phyloP scores from a whole-genome alignment of 257 asterid genomes.

The Agastache rugosa region DNA sequence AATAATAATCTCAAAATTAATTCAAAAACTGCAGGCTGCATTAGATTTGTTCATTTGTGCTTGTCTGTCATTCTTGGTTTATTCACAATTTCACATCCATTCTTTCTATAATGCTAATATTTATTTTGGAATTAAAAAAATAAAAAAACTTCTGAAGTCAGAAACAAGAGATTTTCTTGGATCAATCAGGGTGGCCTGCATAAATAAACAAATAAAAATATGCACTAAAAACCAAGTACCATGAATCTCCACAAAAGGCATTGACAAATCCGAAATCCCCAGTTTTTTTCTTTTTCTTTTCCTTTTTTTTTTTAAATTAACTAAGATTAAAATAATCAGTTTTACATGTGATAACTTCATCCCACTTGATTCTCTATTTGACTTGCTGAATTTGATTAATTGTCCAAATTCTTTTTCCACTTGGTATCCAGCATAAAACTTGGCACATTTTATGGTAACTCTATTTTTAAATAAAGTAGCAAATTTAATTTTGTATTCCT shows the following conservation, averaged over 20 bases:
- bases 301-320: not conserved
- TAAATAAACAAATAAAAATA: slow-evolving; percentile 16
- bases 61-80: slow-evolving; percentile 40
- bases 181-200: slow-evolving; percentile 53
- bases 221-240: slow-evolving; percentile 44
- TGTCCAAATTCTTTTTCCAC: slow-evolving; percentile 32
- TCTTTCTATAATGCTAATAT: not conserved
- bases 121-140: not conserved
- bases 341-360: slow-evolving; percentile 40
- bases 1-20: not conserved
- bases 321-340: slow-evolving; percentile 35
- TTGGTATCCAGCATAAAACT: slow-evolving; percentile 37
- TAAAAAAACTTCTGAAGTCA: slow-evolving; percentile 30
- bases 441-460: slow-evolving; percentile 46
- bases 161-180: slow-evolving; percentile 45
- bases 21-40: not conserved
- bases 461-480: slow-evolving; percentile 23
- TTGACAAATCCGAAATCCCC: slow-evolving; percentile 49
- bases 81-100: not conserved
- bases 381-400: slow-evolving; percentile 18
- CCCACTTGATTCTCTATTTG: slow-evolving; percentile 28
- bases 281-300: not conserved
- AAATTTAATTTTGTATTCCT: slow-evolving; percentile 12
- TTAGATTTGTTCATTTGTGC: slow-evolving; percentile 41
- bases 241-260: slow-evolving; percentile 40